Conservation (phyloP, 495 filamentous ascomycete species). For the Aspergillus sclerotiicarbonarius region DNA sequence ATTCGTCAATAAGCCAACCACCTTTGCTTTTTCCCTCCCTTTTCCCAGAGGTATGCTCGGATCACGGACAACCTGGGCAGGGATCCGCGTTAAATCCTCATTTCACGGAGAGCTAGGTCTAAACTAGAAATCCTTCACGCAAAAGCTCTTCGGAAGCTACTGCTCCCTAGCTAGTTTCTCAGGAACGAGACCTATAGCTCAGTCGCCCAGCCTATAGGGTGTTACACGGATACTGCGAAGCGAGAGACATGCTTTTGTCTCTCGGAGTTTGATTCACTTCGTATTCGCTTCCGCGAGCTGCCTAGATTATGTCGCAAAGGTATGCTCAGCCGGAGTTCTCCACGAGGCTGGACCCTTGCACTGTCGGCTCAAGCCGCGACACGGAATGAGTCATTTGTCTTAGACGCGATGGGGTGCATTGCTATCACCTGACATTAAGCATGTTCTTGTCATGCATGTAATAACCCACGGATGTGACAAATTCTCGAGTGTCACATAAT, state of each 20-base stretch:
- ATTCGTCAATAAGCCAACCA: neutral
- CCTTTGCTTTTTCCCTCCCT: neutral
- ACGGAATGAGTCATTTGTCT: neutral
- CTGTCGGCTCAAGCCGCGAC: neutral
- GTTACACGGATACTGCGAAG: neutral
- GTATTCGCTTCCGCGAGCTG: neutral
- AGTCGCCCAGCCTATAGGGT: neutral
- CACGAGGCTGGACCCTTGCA: neutral
- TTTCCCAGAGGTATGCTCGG: neutral
- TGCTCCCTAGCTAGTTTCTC: neutral
- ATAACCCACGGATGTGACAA: neutral
- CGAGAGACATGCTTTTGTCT: neutral
- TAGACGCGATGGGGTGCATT: neutral
- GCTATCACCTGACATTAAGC: neutral
- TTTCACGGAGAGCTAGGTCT: neutral
- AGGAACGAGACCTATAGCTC: neutral
- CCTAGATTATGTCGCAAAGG: conserved; percentile 1
- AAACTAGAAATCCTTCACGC: neutral
- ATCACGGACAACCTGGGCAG: neutral
- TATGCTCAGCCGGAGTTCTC: neutral
- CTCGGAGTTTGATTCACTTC: neutral
- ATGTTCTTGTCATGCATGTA: neutral
- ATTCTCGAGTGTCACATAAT: neutral
- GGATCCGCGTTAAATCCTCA: neutral
- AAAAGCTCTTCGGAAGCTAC: neutral